Evolutionary conservation across 192 early-diverging fungal species (phyloP).

Genomic region (Mortierella alpina): DNA sequence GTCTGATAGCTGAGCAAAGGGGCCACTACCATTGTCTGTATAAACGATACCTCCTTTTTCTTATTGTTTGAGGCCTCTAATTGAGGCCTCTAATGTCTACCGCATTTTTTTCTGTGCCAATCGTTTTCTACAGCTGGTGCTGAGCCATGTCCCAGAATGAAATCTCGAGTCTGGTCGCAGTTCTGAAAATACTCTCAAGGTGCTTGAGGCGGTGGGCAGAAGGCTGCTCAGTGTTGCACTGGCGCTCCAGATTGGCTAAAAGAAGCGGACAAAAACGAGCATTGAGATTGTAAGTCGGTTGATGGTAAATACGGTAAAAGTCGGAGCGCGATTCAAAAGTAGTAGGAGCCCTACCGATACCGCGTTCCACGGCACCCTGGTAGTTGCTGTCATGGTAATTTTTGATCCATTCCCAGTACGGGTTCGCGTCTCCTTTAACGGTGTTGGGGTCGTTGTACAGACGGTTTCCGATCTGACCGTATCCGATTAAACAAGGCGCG

Average conservation of each 20-base stretch:
- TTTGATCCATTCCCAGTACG: conserved; percentile 85
- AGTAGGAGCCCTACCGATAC: conserved; percentile 55
- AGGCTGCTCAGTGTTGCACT: conserved; percentile 63
- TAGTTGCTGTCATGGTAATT: conserved; percentile 77
- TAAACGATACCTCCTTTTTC: background rate
- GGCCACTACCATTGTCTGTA: background rate
- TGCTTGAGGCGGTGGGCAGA: conserved; percentile 64
- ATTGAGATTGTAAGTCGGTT: background rate
- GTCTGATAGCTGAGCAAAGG: too few relatives aligned
- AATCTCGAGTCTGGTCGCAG: conserved; percentile 77
- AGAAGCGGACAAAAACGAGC: background rate
- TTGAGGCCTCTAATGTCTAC: background rate
- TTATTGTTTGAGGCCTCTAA: background rate
- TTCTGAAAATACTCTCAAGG: conserved; percentile 74
- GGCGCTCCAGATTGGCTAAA: conserved; percentile 61
- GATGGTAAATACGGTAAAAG: too few relatives aligned
- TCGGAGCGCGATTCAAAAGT: background rate
- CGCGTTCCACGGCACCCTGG: conserved; percentile 71
- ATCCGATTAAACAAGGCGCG: conserved; percentile 86
- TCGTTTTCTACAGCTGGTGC: conserved; percentile 19
- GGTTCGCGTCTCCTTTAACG: conserved; percentile 76
- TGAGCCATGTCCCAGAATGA: conserved; percentile 80
- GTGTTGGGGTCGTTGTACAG: conserved; percentile 75
- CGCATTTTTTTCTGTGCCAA: conserved; percentile 5
- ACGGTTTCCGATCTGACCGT: conserved; percentile 78